Percentiles rank a stretch among this genome's conserved stretches.
phyloP scores from a whole-genome alignment of 768 basidiomycete species.

The Naganishia vishniacii region DNA sequence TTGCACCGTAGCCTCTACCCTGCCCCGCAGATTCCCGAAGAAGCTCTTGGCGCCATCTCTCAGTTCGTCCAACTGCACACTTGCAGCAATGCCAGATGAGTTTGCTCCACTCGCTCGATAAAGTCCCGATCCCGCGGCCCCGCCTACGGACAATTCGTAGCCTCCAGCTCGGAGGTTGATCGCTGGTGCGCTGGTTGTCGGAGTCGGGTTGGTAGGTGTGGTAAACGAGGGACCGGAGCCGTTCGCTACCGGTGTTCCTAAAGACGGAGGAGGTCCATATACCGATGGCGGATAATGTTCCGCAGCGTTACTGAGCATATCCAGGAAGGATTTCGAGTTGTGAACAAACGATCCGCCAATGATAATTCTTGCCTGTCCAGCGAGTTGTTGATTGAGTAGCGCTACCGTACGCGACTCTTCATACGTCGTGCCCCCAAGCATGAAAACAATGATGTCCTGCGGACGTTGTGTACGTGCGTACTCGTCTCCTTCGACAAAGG shows the following conservation, averaged over 20 bases:
- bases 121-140: slow-evolving; percentile 71
- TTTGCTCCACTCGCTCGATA: slow-evolving; percentile 65
- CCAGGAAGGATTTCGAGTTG: slow-evolving; percentile 86
- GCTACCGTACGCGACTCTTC: slow-evolving; percentile 84
- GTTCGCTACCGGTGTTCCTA: slow-evolving; percentile 52
- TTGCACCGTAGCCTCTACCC: slow-evolving; percentile 53
- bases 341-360: slow-evolving; percentile 93
- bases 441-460: slow-evolving; percentile 93
- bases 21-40: slow-evolving; percentile 81
- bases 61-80: slow-evolving; percentile 61
- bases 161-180: slow-evolving; percentile 86
- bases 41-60: slow-evolving; percentile 81
- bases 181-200: slow-evolving; percentile 18
- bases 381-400: slow-evolving; percentile 73
- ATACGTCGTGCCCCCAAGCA: slow-evolving; percentile 93
- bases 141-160: slow-evolving; percentile 90
- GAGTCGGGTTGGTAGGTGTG: slow-evolving; percentile 47
- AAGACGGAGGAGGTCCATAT: slow-evolving; percentile 35
- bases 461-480: slow-evolving; percentile 60
- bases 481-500: slow-evolving; percentile 69
- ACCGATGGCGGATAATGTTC: slow-evolving; percentile 49
- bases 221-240: slow-evolving; percentile 57
- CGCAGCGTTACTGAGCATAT: slow-evolving; percentile 72
- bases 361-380: slow-evolving; percentile 66
- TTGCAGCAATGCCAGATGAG: slow-evolving; percentile 35